Evolutionary conservation across 2,329 filamentous ascomycete species (phyloP).

Genomic region (Aspergillus japonicus): DNA sequence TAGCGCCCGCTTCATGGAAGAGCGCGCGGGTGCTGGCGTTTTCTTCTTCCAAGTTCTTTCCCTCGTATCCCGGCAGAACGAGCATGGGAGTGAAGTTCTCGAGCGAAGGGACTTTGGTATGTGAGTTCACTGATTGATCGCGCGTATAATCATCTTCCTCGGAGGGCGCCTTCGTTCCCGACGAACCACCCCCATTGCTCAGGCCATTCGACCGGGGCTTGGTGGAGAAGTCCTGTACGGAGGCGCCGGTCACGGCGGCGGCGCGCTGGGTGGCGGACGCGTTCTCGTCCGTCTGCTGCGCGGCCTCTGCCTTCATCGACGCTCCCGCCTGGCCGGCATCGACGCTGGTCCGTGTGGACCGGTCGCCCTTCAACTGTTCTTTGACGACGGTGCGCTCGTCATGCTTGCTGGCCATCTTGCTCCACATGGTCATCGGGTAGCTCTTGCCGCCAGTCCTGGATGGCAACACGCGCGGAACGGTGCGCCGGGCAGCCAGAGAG

Average conservation of each 20-base stretch:
- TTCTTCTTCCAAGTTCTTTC: conserved; percentile 26
- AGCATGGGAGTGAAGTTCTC: conserved; percentile 27
- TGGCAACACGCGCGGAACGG: conserved; percentile 32
- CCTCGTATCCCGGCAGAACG: conserved; percentile 30
- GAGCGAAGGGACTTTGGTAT: background rate
- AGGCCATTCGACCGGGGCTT: background rate
- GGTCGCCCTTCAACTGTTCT: conserved; percentile 26
- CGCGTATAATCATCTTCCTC: background rate
- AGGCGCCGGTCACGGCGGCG: background rate
- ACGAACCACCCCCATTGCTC: background rate
- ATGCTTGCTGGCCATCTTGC: conserved; percentile 82
- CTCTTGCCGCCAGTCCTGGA: conserved; percentile 53
- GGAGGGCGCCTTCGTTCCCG: background rate
- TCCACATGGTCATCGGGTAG: conserved; percentile 79
- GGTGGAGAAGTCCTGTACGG: background rate
- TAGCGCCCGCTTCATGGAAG: conserved; percentile 29
- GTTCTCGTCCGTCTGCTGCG: background rate
- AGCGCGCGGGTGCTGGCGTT: conserved; percentile 36
- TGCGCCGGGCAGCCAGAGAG: conserved; percentile 70
- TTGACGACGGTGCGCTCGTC: conserved; percentile 68
- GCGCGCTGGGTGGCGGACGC: background rate
- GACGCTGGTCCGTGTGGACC: conserved; percentile 25
- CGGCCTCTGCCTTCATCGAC: conserved; percentile 13
- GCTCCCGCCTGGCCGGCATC: conserved; percentile 29
- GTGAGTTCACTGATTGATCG: background rate